Base-by-base conservation (phyloP, 192 early-diverging fungal genomes). In the Coemansia sp. region DNA sequence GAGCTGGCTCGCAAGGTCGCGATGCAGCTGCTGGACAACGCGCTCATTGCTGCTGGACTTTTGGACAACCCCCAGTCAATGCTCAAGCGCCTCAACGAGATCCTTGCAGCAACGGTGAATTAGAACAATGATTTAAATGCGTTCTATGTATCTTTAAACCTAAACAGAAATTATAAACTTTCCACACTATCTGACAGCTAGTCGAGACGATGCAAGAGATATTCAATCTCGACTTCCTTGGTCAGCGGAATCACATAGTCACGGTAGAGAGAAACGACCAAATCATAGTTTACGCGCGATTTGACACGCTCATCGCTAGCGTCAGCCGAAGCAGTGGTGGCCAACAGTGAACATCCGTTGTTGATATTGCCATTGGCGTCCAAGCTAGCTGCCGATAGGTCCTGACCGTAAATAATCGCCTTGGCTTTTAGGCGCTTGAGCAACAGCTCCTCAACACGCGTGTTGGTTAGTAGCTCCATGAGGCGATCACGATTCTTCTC, bases 211-310 rank as follows among this genome's bases (percentile, higher is more conserved):
- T 85, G 73, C 43, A 97, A 58, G 52, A 98, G 76, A 62, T 98
- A 98, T 50, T 95, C 91, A 12, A 98, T 88, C 77, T 98, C 97
- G 25, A 98, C 97, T 43, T 91, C 85, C 72, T 97, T 97, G 15
- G 97, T 99, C 65, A 98, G 70, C 22, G 97, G 97, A 54, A 99
- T 99, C n/a, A 98, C 92, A 69, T 88, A 95, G 66, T 90, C 83
- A 65, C 95, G 90, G 84, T 99, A 99, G 50, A 99, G 78, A 27
- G 92, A 86, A 2, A 92, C 91, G 6, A 99, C 91, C 14, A 94
- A 81, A 54, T 95, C 88, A 1, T 90, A 85, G 48, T 88, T 86
- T 41, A 98, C 92, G 2, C 78, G 72, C 5, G 73, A 63, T 60
- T 81, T 81, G 55, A 57, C 67, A 4, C 60, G 72, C 25, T 79